Base-by-base conservation (phyloP, 2,329 filamentous ascomycete genomes). In the Fusarium pseudograminearum region DNA sequence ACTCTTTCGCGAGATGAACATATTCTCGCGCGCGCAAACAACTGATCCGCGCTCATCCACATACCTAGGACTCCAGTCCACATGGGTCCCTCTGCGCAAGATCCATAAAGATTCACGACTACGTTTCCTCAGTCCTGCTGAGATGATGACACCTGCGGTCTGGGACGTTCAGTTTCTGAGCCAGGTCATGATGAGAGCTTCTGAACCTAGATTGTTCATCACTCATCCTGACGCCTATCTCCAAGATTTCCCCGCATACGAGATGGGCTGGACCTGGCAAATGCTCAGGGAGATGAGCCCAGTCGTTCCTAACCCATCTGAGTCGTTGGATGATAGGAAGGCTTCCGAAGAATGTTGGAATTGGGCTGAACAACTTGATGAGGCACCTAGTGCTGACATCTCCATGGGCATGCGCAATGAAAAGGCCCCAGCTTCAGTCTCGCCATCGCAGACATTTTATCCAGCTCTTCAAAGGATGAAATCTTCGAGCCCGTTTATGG, bases 61-160 rank as follows among this genome's bases (percentile, higher is more conserved):
- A 41, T 89, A 85, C 54, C 80, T 90, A 22, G 92, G 89, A 8
- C 82, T 94, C 20, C 85, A 86, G 56, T 89, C 91, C 44, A 79
- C 87, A 0, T 93, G 91, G 86, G 85, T 94, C n/a, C 92, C 92
- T 7, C 82, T 95, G 20, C 87, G 92, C 52, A 94, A 94, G 77
- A 82, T 93, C 4, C 88, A 92, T 75, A 93, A 91, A 74, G 90
- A 93, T 60, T 90, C 90, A 0, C 86, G 89, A 28, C 83, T 95
- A 9, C 87, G 89, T 2, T 94, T 94, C 71, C 83, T 94, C 14
- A 87, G 86, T 8, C 89, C 88, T 2, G 83, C 88, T 2, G 92
- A 94, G 76, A 91, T 94, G 88, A 80, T 91, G 38, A 93, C 90
- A 1, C 88, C 91, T 1, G 86, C 89, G 2, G 79, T 89, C 4